Percentiles rank a stretch among this genome's conserved stretches.
Evolutionary conservation across 176 grass and related monocot species (phyloP).

Genomic region (Musa beccarii): DNA sequence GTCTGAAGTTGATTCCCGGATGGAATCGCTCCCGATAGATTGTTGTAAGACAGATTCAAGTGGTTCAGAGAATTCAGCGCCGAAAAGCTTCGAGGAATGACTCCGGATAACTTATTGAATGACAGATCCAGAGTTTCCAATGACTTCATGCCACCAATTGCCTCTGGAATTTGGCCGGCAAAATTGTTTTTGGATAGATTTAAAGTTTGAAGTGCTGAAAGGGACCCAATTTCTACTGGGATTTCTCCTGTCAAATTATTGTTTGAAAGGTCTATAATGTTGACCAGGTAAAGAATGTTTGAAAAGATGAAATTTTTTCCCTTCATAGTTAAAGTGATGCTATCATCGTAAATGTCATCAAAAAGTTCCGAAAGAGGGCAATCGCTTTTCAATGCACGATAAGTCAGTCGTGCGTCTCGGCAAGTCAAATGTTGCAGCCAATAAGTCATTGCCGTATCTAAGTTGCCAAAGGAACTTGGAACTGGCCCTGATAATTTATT

Average conservation of each 20-base stretch:
- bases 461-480: neutral
- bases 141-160: neutral
- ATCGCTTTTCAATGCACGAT: no score
- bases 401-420: rapidly evolving
- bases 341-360: neutral
- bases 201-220: neutral
- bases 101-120: neutral
- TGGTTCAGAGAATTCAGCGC: neutral
- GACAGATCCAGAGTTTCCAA: constrained; percentile 13
- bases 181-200: constrained; percentile 11
- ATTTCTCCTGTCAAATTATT: constrained; percentile 15
- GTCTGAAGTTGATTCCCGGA: neutral
- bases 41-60: constrained; percentile 1
- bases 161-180: neutral
- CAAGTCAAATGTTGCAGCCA: no score
- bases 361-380: no score
- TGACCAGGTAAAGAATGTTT: neutral
- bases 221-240: neutral
- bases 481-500: neutral
- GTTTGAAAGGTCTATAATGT: neutral
- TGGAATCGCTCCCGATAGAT: neutral
- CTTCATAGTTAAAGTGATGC: neutral
- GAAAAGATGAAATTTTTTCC: neutral
- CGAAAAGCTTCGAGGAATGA: neutral
- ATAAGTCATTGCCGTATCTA: neutral